phyloP scores from a whole-genome alignment of 495 filamentous ascomycete genomes.

The Penicillium lagena region DNA sequence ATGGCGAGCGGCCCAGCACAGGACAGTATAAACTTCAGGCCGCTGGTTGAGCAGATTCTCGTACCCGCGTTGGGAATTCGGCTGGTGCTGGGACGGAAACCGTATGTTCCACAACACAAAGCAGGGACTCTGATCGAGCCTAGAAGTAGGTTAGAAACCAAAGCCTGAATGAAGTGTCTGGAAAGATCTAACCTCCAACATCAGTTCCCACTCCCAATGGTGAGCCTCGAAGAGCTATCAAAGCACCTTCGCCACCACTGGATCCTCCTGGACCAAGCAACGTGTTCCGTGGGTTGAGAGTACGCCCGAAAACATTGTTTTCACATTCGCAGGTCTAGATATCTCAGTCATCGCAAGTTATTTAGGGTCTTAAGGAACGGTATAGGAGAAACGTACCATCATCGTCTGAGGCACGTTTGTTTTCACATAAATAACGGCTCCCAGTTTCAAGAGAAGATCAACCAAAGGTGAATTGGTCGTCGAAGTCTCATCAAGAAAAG shows the following conservation, averaged over 20 bases:
- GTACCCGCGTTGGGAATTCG: constrained; percentile 43
- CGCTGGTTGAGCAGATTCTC: constrained; percentile 43
- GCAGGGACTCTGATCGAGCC: constrained; percentile 57
- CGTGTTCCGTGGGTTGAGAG: constrained; percentile 50
- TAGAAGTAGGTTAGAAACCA: constrained; percentile 18
- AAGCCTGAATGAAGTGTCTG: constrained; percentile 14
- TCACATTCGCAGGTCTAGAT: constrained; percentile 32
- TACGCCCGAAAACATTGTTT: constrained; percentile 53
- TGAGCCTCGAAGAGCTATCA: constrained; percentile 26
- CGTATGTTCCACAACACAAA: constrained; percentile 53
- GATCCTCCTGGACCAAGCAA: constrained; percentile 47
- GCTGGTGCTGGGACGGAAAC: constrained; percentile 24
- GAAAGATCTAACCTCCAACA: constrained; percentile 27
- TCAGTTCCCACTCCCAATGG: constrained; percentile 32
- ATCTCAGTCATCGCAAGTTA: neutral
- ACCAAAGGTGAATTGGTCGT: constrained; percentile 13
- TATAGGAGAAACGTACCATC: constrained; percentile 15
- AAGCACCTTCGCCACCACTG: constrained; percentile 54
- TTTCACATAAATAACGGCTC: constrained; percentile 50
- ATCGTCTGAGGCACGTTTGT: constrained; percentile 50
- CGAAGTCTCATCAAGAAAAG: constrained; percentile 9
- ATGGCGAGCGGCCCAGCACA: constrained; percentile 39
- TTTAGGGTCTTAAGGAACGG: neutral
- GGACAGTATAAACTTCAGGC: constrained; percentile 44
- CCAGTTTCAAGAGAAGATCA: constrained; percentile 15